Conservation (phyloP, 2,329 filamentous ascomycete genomes). For the Geoglossum cookeanum region DNA sequence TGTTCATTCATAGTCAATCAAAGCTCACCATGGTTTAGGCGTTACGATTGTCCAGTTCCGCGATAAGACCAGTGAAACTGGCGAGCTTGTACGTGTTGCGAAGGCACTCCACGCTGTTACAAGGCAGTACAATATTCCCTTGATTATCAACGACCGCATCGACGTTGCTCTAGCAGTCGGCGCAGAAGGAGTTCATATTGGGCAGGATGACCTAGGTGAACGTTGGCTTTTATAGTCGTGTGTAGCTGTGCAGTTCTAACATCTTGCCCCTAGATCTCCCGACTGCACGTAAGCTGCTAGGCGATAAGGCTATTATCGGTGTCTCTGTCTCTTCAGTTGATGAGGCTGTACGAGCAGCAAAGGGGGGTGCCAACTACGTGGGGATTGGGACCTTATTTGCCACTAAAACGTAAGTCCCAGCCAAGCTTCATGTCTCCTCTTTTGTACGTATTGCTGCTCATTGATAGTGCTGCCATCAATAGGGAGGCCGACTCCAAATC, state of each 20-base stretch:
- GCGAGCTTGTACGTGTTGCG: conserved; percentile 49
- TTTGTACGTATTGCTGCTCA: neutral
- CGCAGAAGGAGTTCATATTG: conserved; percentile 84
- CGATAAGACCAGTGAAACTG: conserved; percentile 68
- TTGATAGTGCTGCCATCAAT: conserved; percentile 7
- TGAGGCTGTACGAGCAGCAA: conserved; percentile 54
- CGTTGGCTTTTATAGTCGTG: neutral
- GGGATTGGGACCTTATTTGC: conserved; percentile 82
- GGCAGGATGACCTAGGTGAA: conserved; percentile 78
- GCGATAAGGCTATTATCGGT: conserved; percentile 63
- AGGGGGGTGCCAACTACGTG: conserved; percentile 70
- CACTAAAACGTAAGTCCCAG: conserved; percentile 47
- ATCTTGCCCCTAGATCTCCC: conserved; percentile 29
- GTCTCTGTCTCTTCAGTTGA: conserved; percentile 60
- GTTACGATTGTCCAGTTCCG: conserved; percentile 78
- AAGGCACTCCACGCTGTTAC: conserved; percentile 54
- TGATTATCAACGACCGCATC: conserved; percentile 84
- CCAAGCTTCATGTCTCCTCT: conserved; percentile 4
- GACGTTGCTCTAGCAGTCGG: conserved; percentile 73
- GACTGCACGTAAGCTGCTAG: conserved; percentile 53
- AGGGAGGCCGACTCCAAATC: conserved; percentile 76
- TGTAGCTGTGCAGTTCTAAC: conserved; percentile 2
- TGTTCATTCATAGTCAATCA: neutral
- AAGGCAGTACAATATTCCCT: conserved; percentile 44
- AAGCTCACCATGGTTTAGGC: conserved; percentile 21